Evolutionary conservation across 192 early-diverging fungal genomes (phyloP).

Genomic region (Chytriomyces sp.): DNA sequence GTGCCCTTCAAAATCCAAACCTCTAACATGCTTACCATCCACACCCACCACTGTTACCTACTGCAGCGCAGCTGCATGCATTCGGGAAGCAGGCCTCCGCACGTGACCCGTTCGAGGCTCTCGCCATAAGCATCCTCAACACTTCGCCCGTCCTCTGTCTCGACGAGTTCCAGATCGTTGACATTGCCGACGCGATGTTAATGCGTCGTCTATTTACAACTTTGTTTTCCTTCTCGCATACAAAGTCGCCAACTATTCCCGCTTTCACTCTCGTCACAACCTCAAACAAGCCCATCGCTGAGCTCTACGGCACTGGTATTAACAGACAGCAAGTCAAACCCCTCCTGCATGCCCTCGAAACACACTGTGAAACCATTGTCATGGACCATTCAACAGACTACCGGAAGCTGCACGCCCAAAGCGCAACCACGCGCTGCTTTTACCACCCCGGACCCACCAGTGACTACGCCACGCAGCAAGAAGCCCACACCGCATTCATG

Average conservation of each 20-base stretch:
- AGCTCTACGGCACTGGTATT: constrained; percentile 2
- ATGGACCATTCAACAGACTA: constrained; percentile 1
- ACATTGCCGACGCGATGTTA: constrained; percentile 26
- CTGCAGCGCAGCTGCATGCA: not conserved
- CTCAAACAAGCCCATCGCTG: constrained; percentile 19
- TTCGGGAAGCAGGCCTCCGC: not conserved
- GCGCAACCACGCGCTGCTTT: not conserved
- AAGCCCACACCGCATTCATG: not conserved
- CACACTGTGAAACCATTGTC: constrained; percentile 1
- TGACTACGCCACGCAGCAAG: no score
- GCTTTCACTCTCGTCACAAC: constrained; percentile 17
- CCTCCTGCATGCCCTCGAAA: constrained; percentile 1
- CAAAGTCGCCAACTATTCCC: not conserved
- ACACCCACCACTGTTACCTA: not conserved
- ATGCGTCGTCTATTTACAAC: constrained; percentile 11
- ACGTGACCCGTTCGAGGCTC: not conserved
- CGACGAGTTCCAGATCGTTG: constrained; percentile 23
- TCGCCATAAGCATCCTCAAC: not conserved
- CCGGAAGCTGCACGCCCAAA: not conserved
- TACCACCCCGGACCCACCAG: not conserved
- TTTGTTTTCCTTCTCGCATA: not conserved
- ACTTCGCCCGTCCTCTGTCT: constrained; percentile 20
- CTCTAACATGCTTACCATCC: not conserved
- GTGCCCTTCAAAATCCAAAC: not conserved
- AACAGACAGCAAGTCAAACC: constrained; percentile 11